Conservation (phyloP, 2,329 filamentous ascomycete species). For the Knufia fluminis region DNA sequence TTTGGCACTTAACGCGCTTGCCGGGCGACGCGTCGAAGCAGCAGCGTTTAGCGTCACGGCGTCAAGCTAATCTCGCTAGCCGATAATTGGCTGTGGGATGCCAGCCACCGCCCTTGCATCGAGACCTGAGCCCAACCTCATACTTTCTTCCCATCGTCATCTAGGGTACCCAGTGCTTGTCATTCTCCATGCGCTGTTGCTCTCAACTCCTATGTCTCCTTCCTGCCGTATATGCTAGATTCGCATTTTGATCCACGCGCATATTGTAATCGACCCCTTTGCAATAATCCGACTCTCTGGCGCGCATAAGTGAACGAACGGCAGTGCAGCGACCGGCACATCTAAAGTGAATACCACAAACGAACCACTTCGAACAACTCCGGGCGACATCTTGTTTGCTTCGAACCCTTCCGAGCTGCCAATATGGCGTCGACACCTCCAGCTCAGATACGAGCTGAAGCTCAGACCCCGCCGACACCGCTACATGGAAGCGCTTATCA, state of each 20-base stretch:
- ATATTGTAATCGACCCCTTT: background rate
- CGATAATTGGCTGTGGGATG: background rate
- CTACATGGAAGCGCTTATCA: slow-evolving; percentile 32
- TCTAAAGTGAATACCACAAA: background rate
- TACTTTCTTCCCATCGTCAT: background rate
- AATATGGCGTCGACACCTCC: slow-evolving; percentile 39
- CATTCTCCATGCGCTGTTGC: background rate
- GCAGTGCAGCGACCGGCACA: background rate
- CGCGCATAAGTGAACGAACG: background rate
- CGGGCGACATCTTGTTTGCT: slow-evolving; percentile 5
- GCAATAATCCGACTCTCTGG: background rate
- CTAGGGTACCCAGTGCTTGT: background rate
- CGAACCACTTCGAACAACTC: slow-evolving; percentile 5
- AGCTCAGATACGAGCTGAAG: slow-evolving; percentile 21
- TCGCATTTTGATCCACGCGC: slow-evolving; percentile 3
- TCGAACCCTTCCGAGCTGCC: slow-evolving; percentile 8
- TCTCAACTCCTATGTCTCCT: background rate
- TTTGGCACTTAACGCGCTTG: slow-evolving; percentile 6
- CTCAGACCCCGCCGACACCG: slow-evolving; percentile 35
- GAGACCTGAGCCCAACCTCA: slow-evolving; percentile 4
- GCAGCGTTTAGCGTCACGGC: background rate
- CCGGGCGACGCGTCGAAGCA: background rate
- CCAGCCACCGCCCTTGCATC: background rate
- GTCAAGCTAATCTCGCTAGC: background rate
- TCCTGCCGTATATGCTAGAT: slow-evolving; percentile 7